phyloP scores from a whole-genome alignment of 83 land plant species.

The Diphasiastrum complanatum region DNA sequence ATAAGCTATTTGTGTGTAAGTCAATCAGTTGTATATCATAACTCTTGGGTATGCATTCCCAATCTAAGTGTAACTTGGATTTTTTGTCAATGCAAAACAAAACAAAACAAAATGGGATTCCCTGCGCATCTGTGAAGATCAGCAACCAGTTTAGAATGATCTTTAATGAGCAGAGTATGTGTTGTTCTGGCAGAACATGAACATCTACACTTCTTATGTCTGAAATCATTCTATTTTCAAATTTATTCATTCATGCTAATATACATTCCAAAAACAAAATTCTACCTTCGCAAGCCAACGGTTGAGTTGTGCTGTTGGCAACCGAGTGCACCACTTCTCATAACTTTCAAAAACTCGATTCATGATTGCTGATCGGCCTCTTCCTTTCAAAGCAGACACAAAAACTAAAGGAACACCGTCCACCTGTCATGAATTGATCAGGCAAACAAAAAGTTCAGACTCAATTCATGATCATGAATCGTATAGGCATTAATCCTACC shows the following conservation, averaged over 20 bases:
- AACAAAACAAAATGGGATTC: not conserved
- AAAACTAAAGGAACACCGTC: constrained; percentile 90
- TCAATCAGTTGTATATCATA: not conserved
- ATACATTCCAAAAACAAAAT: not conserved
- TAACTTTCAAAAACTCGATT: constrained; percentile 62
- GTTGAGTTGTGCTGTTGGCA: constrained; percentile 86
- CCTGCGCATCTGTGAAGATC: too few species aligned
- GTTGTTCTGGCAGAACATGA: too few species aligned
- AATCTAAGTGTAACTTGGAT: too few species aligned
- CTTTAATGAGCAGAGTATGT: too few species aligned
- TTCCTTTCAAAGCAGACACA: constrained; percentile 84
- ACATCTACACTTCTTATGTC: too few species aligned
- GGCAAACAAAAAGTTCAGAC: not conserved
- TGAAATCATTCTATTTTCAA: not conserved
- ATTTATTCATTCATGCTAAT: not conserved
- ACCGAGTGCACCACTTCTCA: constrained; percentile 79
- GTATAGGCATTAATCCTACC: not conserved
- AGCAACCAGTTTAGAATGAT: too few species aligned
- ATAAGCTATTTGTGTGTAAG: not conserved
- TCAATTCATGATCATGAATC: not conserved
- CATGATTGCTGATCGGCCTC: constrained; percentile 76
- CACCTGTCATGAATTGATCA: constrained; percentile 44
- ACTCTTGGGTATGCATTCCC: too few species aligned
- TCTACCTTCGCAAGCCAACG: constrained; percentile 91
- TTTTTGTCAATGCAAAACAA: not conserved